phyloP scores from a whole-genome alignment of 768 basidiomycete genomes.

The Leccinum obscurum region DNA sequence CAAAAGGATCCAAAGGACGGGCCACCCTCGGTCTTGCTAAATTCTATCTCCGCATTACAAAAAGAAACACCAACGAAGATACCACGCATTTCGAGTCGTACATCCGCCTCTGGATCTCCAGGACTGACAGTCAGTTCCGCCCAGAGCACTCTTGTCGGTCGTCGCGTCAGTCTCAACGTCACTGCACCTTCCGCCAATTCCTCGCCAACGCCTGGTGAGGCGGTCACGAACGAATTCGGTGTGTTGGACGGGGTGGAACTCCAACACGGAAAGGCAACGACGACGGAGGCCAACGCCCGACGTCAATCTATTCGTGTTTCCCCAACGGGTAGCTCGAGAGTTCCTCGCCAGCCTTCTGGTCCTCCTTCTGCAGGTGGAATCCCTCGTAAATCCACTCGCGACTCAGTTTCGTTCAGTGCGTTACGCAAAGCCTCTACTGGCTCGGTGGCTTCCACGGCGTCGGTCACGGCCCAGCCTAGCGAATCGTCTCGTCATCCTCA shows the following conservation, averaged over 20 bases:
- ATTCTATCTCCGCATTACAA: conserved; percentile 49
- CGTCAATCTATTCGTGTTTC: conserved; percentile 66
- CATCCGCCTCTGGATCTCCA: conserved; percentile 74
- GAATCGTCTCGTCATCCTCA: conserved; percentile 47
- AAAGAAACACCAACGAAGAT: conserved; percentile 94
- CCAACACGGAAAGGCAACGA: conserved; percentile 40
- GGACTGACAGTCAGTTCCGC: conserved; percentile 62
- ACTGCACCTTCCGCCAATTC: conserved; percentile 60
- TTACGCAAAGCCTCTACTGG: conserved; percentile 82
- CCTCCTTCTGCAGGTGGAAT: conserved; percentile 46
- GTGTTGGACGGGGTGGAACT: conserved; percentile 66
- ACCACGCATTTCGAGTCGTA: conserved; percentile 86
- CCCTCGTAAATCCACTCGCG: conserved; percentile 69
- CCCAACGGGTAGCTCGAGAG: conserved; percentile 59
- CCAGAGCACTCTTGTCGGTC: conserved; percentile 46
- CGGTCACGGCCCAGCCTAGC: conserved; percentile 46
- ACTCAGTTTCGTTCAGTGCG: conserved; percentile 76
- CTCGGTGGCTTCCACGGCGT: conserved; percentile 69
- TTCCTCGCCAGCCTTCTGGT: conserved; percentile 62
- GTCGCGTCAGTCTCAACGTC: conserved; percentile 66
- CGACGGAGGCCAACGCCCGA: conserved; percentile 39
- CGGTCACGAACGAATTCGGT: conserved; percentile 73
- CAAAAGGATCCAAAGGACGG: conserved; percentile 58
- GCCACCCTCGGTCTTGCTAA: conserved; percentile 52
- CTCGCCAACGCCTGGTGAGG: conserved; percentile 53